phyloP scores from a whole-genome alignment of 2,329 filamentous ascomycete species.

The Stagonosporopsis tanaceti region DNA sequence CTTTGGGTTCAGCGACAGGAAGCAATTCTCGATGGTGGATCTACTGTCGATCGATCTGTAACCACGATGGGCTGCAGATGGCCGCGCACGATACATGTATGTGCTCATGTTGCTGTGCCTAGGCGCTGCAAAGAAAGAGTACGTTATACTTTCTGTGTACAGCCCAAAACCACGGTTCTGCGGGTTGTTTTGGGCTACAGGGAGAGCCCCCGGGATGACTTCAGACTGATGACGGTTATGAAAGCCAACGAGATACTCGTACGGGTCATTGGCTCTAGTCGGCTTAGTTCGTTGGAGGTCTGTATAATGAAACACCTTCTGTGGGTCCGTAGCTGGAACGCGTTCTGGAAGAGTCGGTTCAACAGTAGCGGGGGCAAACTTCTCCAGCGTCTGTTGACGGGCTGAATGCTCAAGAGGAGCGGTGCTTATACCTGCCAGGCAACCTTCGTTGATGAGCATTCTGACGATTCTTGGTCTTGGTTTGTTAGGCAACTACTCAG shows the following conservation, averaged over 20 bases:
- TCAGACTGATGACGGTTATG: slow-evolving; percentile 52
- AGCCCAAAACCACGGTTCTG: slow-evolving; percentile 46
- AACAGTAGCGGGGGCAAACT: neutral
- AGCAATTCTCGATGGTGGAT: slow-evolving; percentile 30
- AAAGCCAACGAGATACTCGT: slow-evolving; percentile 51
- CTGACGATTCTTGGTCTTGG: neutral
- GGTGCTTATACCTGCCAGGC: neutral
- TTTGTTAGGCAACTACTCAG: neutral
- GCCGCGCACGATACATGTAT: slow-evolving; percentile 56
- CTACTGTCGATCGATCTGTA: slow-evolving; percentile 39
- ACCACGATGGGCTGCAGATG: slow-evolving; percentile 53
- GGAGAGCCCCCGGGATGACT: slow-evolving; percentile 54
- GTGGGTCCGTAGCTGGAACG: slow-evolving; percentile 46
- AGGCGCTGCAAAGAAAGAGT: slow-evolving; percentile 55
- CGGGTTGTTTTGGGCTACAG: slow-evolving; percentile 34
- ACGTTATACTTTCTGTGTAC: slow-evolving; percentile 57
- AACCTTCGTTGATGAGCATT: neutral
- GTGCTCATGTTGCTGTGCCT: slow-evolving; percentile 54
- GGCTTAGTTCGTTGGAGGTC: slow-evolving; percentile 50
- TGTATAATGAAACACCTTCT: slow-evolving; percentile 50
- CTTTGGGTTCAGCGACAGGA: neutral
- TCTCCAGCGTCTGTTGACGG: neutral
- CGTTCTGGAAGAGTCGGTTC: slow-evolving; percentile 28
- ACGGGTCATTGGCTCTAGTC: slow-evolving; percentile 49
- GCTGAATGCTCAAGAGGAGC: neutral